These are phyloP conservation scores for Thelephora aurantiotincta DNA, from an alignment of 768 basidiomycete species.

Conservation along the genomic window DNA sequence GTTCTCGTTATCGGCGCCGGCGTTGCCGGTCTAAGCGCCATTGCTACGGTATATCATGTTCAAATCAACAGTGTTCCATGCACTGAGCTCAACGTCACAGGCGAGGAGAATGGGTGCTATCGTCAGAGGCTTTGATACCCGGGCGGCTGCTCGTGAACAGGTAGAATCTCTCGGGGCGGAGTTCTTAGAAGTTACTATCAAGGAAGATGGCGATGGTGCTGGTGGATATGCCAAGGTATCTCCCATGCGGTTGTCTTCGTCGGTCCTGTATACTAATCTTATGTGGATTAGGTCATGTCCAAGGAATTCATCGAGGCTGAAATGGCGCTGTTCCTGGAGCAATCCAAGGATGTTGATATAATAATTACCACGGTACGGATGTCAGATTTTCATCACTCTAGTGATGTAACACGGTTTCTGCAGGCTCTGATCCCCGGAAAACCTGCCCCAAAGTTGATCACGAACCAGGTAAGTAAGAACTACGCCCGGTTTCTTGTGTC, in stretches of 20 bases:
- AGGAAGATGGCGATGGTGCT: conserved; percentile 71
- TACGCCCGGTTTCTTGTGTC: background rate
- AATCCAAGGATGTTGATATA: conserved; percentile 83
- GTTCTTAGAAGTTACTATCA: conserved; percentile 67
- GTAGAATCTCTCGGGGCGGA: conserved; percentile 85
- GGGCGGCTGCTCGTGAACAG: conserved; percentile 76
- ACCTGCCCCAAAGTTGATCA: conserved; percentile 78
- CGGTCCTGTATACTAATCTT: background rate
- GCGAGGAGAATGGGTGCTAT: conserved; percentile 77
- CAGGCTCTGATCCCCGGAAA: conserved; percentile 77
- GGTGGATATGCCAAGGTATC: conserved; percentile 73
- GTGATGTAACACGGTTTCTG: background rate
- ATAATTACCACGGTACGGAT: conserved; percentile 65
- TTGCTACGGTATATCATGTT: conserved; percentile 47
- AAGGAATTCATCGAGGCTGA: conserved; percentile 83
- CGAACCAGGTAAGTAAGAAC: conserved; percentile 31
- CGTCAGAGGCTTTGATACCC: conserved; percentile 79
- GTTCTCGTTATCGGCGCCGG: conserved; percentile 82
- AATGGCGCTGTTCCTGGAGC: conserved; percentile 79
- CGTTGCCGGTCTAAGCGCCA: conserved; percentile 80
- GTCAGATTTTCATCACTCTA: background rate
- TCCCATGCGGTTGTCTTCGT: background rate
- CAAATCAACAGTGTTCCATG: background rate
- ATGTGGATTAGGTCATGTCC: conserved; percentile 39
- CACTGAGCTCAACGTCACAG: conserved; percentile 19